Evolutionary conservation across 2,329 filamentous ascomycete species (phyloP), one percentile per base, ranked within the genome.

Genomic region (Monosporascus sp.): DNA sequence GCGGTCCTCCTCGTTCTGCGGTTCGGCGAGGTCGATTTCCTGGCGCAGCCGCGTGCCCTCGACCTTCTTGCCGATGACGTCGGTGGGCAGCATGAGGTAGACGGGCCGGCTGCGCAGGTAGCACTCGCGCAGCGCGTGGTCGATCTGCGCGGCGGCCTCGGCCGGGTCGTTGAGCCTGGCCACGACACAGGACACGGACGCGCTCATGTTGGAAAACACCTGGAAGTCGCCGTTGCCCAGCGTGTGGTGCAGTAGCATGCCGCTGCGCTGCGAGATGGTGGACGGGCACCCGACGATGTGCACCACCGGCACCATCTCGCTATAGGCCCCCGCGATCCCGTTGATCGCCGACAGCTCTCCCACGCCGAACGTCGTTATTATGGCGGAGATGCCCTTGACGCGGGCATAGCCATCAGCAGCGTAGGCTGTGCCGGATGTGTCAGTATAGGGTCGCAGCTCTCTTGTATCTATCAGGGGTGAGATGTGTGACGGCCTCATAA

Each of bases 11-110:
- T 92, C 82, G 64, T 93, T 94, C 19, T 68, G 56, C 1, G 84
- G 81, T 52, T 84, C 80, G 1, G 75, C 69, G 2, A 93, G 73
- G 64, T 91, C 82, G 55, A 96, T 83, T 0, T 84, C 84, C 0
- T 76, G 85, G n/a, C 85, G 79, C 14, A 96, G 78, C 7, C 86
- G 77, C 47, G 82, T 79, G 37, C 88, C 90, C 66, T 93, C 86
- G 24, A 96, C 75, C 71, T 92, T 89, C 68, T 84, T 82, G 61
- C 84, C 75, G 9, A 89, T 84, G 78, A 94, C 88, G 66, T 96
- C 90, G 17, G 88, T 90, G 2, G 91, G 90, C 8, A 96, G 76
- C 66, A 86, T 86, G 62, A 96, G 85, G 71, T 96, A 96, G 49
- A 95, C 88, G 3, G 91, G 91, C 20, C 88, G 81, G 56, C 86